Conservation (phyloP, 2,329 filamentous ascomycete genomes). For the Fusarium nematophilum region DNA sequence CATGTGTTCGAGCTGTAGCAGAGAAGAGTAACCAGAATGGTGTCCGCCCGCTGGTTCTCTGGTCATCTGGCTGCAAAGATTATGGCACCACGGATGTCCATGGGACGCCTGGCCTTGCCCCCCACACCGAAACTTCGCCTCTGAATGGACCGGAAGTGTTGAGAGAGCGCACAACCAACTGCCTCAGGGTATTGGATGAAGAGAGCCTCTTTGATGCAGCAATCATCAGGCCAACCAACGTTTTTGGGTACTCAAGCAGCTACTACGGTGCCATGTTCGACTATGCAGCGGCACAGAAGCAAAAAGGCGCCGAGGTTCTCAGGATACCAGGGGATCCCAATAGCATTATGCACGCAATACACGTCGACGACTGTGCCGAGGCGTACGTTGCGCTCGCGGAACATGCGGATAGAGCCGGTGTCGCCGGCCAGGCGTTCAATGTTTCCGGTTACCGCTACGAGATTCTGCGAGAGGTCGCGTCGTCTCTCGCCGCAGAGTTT, state of each 20-base stretch:
- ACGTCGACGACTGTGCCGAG: slow-evolving; percentile 62
- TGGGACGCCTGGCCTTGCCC: slow-evolving; percentile 48
- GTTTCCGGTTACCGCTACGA: slow-evolving; percentile 58
- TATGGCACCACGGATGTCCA: slow-evolving; percentile 55
- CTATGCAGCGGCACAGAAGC: slow-evolving; percentile 44
- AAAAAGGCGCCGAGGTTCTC: slow-evolving; percentile 37
- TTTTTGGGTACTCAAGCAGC: slow-evolving; percentile 59
- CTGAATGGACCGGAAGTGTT: slow-evolving; percentile 46
- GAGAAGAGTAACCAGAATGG: slow-evolving; percentile 47
- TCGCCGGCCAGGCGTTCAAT: slow-evolving; percentile 57
- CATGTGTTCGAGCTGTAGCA: slow-evolving; percentile 50
- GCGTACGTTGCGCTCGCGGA: slow-evolving; percentile 59
- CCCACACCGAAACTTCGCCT: slow-evolving; percentile 57
- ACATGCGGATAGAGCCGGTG: slow-evolving; percentile 44
- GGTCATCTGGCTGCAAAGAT: slow-evolving; percentile 62
- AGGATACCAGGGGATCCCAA: slow-evolving; percentile 49
- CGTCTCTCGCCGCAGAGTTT: slow-evolving; percentile 55
- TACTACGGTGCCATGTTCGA: slow-evolving; percentile 56
- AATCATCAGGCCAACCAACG: slow-evolving; percentile 58
- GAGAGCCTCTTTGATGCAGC: slow-evolving; percentile 54
- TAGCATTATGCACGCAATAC: slow-evolving; percentile 58
- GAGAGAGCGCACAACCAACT: slow-evolving; percentile 47
- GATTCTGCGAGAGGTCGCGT: slow-evolving; percentile 53
- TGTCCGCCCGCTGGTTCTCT: slow-evolving; percentile 55
- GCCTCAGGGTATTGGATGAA: slow-evolving; percentile 49